Base-by-base conservation (phyloP, 495 filamentous ascomycete species). In the Sordaria brevicollis region DNA sequence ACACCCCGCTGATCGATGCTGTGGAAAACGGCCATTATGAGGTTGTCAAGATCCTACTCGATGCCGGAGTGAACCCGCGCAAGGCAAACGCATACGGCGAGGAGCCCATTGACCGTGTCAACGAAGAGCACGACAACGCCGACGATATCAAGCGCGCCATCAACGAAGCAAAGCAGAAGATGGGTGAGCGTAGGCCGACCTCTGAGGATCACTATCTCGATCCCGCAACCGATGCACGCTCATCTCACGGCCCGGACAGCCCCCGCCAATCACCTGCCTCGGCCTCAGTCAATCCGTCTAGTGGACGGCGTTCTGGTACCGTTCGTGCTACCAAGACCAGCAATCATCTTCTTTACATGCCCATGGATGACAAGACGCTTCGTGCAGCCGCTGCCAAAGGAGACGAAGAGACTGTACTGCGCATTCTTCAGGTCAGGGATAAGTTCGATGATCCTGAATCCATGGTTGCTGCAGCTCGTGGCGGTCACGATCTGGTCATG, bases 1-100 rank as follows among this genome's bases (percentile, higher is more conserved):
- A 99, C 72, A 97, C 95, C 0, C 96, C 95, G 21, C 84, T 99
- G 36, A 91, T 98, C 49, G 95, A 99, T 83, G 95, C 95, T 0
- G 91, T 97, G 34, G 94, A 97, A 73, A 98, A 98, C 75, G 91
- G 93, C 2, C 92, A 98, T 75, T 76, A 96, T 5, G 92, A 90
- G n/a, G 93, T 97, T 11, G 93, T 99, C 21, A 92, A 89, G 75
- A 83, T 96, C 11, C 80, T 97, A 34, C 85, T 99, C 9, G 88
- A 90, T 36, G 91, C 92, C 29, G 93, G 93, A 35, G 93, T 94
- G 6, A 94, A 99, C 74, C 96, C 95, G 21, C 89, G 92, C 49
- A 90, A 91, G 69, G 86, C 92, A 17, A 97, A 98, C 77, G 88
- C 89, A 2, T 89, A 92, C 73, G 95, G 95, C 6, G 87, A 94